Evolutionary conservation across 129 eudicot species (phyloP), one percentile per base, ranked within the genome.

Genomic region (Artemisia tridentata): DNA sequence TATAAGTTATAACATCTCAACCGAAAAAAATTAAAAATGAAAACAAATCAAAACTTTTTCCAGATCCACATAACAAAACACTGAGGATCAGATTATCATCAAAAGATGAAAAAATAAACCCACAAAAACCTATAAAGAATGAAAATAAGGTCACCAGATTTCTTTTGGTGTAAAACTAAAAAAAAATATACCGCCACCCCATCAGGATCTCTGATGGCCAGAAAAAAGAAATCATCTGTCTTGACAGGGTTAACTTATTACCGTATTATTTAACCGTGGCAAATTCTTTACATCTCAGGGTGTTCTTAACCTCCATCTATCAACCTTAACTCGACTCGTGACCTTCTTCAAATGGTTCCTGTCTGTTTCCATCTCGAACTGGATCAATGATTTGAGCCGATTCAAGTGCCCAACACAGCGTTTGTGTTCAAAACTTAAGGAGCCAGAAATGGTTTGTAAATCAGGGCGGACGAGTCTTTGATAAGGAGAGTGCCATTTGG

Each of bases 401-500:
- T 81, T 84, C 58, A 91, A 65, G 52, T 86, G 95, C 25, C 90
- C 96, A 29, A 29, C 60, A 69, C 97, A 91, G 41, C 78, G 87
- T 70, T 74, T 82, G 64, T 88, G 95, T 34, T 84, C 88, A 46
- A 60, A 48, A 49, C 25, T 43, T 3, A 60, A 69, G 7, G 74
- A 12, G 68, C 16, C 62, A 4, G 46, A 71, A 18, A 47, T 17
- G 0, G 58, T 61, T 25, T 71, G 73, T 31, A 72, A 81, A 34
- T 80, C 75, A 1, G 79, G 82, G 50, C 47, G 43, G 14, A 73
- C 31, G 3, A 72, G 85, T 55, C 97, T 81, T 17, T 77, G 76
- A 72, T 81, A 82, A 0, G 96, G 89, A 10, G 97, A 88, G 29
- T 86, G 88, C 97, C 97, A 91, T 79, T 91, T 91, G n/a, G 97